Evolutionary conservation across 2,329 filamentous ascomycete genomes (phyloP).

Genomic region (Trichophyton benhamiae): DNA sequence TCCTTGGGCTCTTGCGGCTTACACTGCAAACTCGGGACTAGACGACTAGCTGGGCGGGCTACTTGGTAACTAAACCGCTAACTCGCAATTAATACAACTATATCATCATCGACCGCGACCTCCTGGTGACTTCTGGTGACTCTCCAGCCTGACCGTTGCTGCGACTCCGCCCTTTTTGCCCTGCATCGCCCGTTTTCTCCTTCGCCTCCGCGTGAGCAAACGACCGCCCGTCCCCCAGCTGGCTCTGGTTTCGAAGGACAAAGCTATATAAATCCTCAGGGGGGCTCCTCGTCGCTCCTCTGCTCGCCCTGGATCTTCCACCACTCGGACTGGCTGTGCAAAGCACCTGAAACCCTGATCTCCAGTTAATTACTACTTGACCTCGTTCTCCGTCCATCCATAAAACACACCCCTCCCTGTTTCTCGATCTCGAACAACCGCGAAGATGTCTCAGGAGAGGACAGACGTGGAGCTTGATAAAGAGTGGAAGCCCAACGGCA

Average conservation of each 20-base stretch:
- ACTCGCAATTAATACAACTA: no score
- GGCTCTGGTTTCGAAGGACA: constrained; percentile 17
- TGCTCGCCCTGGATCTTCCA: neutral
- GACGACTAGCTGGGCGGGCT: no score
- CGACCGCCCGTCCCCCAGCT: constrained; percentile 14
- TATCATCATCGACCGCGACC: neutral
- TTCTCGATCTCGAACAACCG: neutral
- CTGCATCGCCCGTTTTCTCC: constrained; percentile 3
- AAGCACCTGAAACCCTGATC: neutral
- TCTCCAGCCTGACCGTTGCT: neutral
- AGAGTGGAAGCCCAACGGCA: constrained; percentile 65
- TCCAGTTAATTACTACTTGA: neutral
- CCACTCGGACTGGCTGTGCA: neutral
- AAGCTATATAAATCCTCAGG: neutral
- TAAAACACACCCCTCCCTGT: neutral
- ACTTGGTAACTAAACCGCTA: neutral
- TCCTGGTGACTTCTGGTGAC: neutral
- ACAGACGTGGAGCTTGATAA: constrained; percentile 47
- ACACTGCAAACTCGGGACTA: no score
- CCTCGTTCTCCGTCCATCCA: neutral
- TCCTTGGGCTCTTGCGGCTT: no score
- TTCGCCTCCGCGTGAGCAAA: neutral
- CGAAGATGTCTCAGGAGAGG: neutral
- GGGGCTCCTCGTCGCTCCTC: neutral
- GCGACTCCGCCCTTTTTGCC: neutral